These are phyloP conservation scores for Proliferodiscus dingleyae DNA, from an alignment of 2,329 filamentous ascomycete genomes.

Conservation along the genomic window DNA sequence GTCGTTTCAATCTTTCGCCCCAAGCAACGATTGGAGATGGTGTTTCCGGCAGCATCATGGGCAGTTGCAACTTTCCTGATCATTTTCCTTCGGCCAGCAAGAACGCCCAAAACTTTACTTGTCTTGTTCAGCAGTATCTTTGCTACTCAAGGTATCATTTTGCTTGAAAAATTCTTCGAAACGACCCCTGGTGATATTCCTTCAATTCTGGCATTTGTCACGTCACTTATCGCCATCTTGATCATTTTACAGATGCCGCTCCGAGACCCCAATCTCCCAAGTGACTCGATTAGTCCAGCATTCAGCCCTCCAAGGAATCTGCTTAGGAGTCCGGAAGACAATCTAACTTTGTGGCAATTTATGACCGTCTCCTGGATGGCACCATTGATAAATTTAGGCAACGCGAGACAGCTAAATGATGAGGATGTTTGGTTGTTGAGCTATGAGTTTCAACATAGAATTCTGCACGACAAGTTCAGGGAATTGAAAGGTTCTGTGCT, in stretches of 20 bases:
- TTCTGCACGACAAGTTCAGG: constrained; percentile 70
- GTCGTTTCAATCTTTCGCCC: constrained; percentile 30
- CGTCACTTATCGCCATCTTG: constrained; percentile 43
- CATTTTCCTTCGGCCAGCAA: constrained; percentile 19
- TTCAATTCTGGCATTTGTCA: constrained; percentile 31
- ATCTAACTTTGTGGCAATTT: constrained; percentile 74
- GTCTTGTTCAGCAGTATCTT: constrained; percentile 19
- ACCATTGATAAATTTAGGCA: constrained; percentile 64
- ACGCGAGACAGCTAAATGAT: constrained; percentile 62
- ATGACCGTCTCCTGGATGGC: constrained; percentile 80
- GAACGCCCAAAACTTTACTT: constrained; percentile 24
- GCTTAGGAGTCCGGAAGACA: constrained; percentile 74
- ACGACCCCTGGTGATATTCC: constrained; percentile 11
- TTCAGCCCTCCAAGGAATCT: constrained; percentile 50
- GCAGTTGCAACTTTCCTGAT: constrained; percentile 19
- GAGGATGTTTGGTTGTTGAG: constrained; percentile 78
- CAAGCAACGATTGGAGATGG: constrained; percentile 36
- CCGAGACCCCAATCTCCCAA: constrained; percentile 51
- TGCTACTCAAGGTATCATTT: constrained; percentile 19
- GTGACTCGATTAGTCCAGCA: constrained; percentile 53
- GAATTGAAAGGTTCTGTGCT: constrained; percentile 69
- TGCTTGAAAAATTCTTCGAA: constrained; percentile 30
- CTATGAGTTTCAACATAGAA: constrained; percentile 75
- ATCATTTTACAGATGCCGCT: constrained; percentile 65
- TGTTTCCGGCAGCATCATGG: constrained; percentile 23